Conservation (phyloP, 805 yeast genomes). For the Zygosaccharomyces bisporus region DNA sequence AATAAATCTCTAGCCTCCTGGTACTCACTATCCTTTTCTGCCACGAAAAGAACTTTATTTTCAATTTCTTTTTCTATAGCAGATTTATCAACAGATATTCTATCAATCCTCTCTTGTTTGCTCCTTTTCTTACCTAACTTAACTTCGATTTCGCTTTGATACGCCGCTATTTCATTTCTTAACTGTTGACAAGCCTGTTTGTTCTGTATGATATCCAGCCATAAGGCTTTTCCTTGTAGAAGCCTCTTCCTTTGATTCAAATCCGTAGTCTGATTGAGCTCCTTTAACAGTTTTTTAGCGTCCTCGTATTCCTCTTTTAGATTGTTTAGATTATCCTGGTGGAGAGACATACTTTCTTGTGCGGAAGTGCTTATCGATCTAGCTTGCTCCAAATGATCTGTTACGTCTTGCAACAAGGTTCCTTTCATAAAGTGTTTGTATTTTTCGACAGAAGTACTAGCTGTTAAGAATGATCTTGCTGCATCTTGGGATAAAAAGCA, state of each 20-base stretch:
- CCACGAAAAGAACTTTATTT: conserved; percentile 12
- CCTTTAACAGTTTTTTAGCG: conserved; percentile 40
- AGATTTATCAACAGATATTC: conserved; percentile 22
- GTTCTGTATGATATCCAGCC: conserved; percentile 41
- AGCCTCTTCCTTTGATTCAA: conserved; percentile 39
- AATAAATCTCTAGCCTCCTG: conserved; percentile 20
- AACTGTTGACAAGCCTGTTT: conserved; percentile 20
- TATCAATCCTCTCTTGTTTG: conserved; percentile 31
- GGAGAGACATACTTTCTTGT: conserved; percentile 39
- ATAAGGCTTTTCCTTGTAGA: conserved; percentile 46
- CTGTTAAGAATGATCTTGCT: conserved; percentile 84
- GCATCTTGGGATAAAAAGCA: conserved; percentile 90
- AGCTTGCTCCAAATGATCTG: conserved; percentile 47
- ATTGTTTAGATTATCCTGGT: conserved; percentile 39
- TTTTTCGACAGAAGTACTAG: conserved; percentile 66
- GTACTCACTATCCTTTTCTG: conserved; percentile 21
- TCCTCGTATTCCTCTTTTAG: conserved; percentile 42
- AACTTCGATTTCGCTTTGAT: conserved; percentile 21
- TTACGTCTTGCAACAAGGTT: conserved; percentile 65
- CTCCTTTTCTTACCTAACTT: conserved; percentile 17
- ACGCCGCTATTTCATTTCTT: conserved; percentile 14
- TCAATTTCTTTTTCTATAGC: conserved; percentile 20
- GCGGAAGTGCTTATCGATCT: conserved; percentile 37
- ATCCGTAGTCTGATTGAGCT: conserved; percentile 41
- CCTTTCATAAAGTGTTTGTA: conserved; percentile 79